Evolutionary conservation across 2,329 filamentous ascomycete genomes (phyloP).

Genomic region (Knufia petricola): DNA sequence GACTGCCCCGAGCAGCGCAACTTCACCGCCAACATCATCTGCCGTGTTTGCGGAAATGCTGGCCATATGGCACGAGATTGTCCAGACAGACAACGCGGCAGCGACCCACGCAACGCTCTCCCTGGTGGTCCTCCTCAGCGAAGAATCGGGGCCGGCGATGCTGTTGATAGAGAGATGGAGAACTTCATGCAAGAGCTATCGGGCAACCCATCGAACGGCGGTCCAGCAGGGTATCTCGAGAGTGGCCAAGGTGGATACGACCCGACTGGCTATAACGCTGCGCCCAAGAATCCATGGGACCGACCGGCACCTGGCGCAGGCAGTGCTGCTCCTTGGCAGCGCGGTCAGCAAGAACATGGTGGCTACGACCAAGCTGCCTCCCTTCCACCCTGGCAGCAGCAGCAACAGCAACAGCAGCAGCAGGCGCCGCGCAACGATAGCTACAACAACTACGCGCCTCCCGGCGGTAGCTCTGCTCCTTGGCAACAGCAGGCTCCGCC

Average conservation of each 20-base stretch:
- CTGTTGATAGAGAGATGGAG: conserved; percentile 90
- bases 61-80: conserved; percentile 98
- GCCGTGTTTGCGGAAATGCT: conserved; percentile 93
- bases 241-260: conserved; percentile 61
- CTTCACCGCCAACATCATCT: conserved; percentile 98
- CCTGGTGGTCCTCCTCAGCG: conserved; percentile 46
- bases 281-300: conserved; percentile 67
- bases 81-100: conserved; percentile 83
- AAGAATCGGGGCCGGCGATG: conserved; percentile 66
- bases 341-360: conserved; percentile 52
- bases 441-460: conserved; percentile 38
- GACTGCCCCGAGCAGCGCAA: conserved; percentile 97
- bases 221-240: conserved; percentile 71
- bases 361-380: conserved; percentile 31
- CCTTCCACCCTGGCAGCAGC: conserved; percentile 63
- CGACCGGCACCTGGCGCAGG: conserved; percentile 57
- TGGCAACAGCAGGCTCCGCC: conserved; percentile 50
- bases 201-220: conserved; percentile 53
- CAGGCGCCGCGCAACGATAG: conserved; percentile 28
- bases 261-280: conserved; percentile 36
- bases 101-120: conserved; percentile 80
- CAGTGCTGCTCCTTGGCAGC: conserved; percentile 74
- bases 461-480: conserved; percentile 40
- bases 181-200: conserved; percentile 97
- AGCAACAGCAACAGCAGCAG: too few relatives aligned